Base-by-base conservation (phyloP, 73 alveolate species). In the Stentor roeselii region DNA sequence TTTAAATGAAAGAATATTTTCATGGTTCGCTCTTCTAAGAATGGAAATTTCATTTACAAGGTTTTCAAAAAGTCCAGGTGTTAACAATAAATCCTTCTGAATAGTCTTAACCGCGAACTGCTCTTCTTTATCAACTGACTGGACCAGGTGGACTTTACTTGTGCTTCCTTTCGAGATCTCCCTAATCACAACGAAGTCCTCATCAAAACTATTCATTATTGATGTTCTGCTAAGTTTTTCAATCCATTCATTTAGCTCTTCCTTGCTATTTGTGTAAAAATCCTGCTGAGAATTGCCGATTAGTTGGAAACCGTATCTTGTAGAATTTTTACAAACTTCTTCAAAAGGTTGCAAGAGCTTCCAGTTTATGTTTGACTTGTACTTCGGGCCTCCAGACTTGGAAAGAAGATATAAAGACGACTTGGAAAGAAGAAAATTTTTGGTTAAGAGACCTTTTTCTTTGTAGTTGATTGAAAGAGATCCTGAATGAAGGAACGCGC, bases 1-100 rank as follows among this genome's bases (percentile, higher is more conserved):
- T 50, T 83, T 83, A 14, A 86, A 80, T 74, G 80, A 61, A 36
- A 80, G 41, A 2, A 86, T 77, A 84, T 86, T 78, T 14, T 89
- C 90, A 83, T 86, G 91, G 42, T 83, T 84, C 1, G 39, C 35
- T 14, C 41, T 0, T 39, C 85, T 76, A 31, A 76, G 14, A 1
- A 34, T 27, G 21, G 27, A 32, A 36, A 76, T 76, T 76, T 76
- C 84, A 34, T 0, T 34, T 37, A 76, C 36, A 32, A 76, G 37
- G 27, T 67, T 21, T 2, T 67, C 21, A 67, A 67, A 11, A 0
- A 21, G 27, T 27, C 34, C 14, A 21, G n/a, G n/a, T 36, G n/a
- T 67, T 27, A 21, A 67, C 41, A 67, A 67, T 32, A 21, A 15
- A 67, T 11, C 1, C 41, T 67, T 67, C 1, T 32, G 15, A 21